These are phyloP conservation scores for Curvularia sp. DNA, from an alignment of 2,329 filamentous ascomycete genomes.

Conservation along the genomic window DNA sequence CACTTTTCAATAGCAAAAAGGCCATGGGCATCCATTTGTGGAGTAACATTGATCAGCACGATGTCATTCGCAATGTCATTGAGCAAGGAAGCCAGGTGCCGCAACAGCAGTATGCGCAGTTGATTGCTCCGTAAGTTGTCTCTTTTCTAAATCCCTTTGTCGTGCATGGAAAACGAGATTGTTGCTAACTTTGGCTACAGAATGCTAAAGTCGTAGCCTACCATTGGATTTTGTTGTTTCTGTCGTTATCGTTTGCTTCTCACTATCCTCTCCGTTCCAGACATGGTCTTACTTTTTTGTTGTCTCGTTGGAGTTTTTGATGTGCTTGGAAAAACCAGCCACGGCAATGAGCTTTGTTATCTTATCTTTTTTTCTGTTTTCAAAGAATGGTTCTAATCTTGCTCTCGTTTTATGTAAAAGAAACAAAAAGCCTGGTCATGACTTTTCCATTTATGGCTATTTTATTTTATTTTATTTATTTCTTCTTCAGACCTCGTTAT, in stretches of 20 bases:
- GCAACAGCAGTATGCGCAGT: conserved; percentile 44
- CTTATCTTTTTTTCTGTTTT: neutral
- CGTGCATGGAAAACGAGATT: neutral
- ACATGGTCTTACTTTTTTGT: neutral
- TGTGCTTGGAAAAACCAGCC: neutral
- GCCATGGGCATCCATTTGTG: conserved; percentile 52
- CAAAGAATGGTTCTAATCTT: neutral
- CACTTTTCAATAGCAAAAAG: conserved; percentile 63
- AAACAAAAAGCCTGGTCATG: neutral
- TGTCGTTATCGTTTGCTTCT: neutral
- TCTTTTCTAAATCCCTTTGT: neutral
- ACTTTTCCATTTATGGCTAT: too few species aligned
- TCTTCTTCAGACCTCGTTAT: neutral
- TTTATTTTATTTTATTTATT: neutral
- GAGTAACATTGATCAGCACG: conserved; percentile 47
- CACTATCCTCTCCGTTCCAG: neutral
- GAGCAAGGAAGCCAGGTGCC: conserved; percentile 44
- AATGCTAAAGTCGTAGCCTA: conserved; percentile 43
- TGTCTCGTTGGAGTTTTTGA: neutral
- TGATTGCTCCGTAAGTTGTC: conserved; percentile 47
- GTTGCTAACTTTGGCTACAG: conserved; percentile 18
- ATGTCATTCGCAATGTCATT: conserved; percentile 46
- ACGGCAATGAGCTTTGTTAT: neutral
- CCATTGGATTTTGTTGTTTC: neutral
- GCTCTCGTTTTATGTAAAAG: neutral